A percentile compares a stretch with the other conserved stretches of the same genome.
phyloP scores from a whole-genome alignment of 202 grass and related monocot genomes.

The Eragrostis tef region DNA sequence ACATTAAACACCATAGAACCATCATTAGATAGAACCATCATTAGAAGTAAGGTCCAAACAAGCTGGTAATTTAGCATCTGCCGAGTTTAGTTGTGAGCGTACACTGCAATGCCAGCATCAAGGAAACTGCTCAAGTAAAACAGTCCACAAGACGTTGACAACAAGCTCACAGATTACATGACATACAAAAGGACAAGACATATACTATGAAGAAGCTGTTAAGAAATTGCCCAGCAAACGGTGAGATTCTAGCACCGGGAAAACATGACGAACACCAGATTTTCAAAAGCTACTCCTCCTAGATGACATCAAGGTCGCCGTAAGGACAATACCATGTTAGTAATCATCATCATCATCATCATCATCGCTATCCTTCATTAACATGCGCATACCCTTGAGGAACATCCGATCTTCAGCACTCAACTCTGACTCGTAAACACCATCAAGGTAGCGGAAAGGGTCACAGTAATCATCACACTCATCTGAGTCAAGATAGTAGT shows the following conservation, averaged over 20 bases:
- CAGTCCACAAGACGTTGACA: no score
- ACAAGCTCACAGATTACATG: no score
- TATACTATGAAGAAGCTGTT: not conserved
- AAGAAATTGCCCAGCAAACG: not conserved
- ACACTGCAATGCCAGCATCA: no score
- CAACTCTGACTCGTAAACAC: constrained; percentile 14
- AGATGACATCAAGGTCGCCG: no score
- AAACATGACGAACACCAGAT: not conserved
- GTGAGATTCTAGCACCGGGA: not conserved
- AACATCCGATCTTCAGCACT: constrained; percentile 28
- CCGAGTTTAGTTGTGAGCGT: no score
- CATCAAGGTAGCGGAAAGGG: constrained; percentile 26
- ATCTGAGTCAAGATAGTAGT: constrained; percentile 31
- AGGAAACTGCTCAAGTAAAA: no score
- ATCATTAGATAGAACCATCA: no score
- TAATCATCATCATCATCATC: not conserved
- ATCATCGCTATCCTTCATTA: not conserved
- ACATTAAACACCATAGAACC: no score
- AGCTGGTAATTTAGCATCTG: no score
- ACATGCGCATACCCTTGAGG: constrained; percentile 3
- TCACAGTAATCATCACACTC: constrained; percentile 34
- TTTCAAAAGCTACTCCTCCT: not conserved
- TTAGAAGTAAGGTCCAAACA: no score
- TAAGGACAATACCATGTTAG: not conserved
- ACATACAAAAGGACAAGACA: not conserved